These are phyloP conservation scores for Neofusicoccum parvum DNA, from an alignment of 2,329 filamentous ascomycete species.

Conservation along the genomic window DNA sequence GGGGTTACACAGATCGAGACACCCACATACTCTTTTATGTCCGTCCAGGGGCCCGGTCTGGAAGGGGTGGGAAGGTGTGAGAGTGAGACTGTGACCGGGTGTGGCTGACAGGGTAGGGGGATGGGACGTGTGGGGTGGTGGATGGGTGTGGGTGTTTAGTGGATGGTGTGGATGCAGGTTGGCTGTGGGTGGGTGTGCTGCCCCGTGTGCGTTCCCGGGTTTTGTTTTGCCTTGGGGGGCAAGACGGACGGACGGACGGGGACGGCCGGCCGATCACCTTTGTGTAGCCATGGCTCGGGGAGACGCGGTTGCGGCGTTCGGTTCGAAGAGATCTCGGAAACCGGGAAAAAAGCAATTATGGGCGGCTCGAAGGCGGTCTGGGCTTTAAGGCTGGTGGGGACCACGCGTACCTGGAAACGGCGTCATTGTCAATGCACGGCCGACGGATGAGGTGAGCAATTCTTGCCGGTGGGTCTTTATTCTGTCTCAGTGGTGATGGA, in stretches of 20 bases:
- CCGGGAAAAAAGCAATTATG: slow-evolving; percentile 1
- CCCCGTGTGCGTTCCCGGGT: not conserved
- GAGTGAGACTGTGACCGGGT: not conserved
- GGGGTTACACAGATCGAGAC: slow-evolving; percentile 9
- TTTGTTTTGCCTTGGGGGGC: not conserved
- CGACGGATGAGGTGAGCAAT: no score
- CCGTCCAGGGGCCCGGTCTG: not conserved
- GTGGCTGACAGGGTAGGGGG: not conserved
- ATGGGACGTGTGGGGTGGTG: not conserved
- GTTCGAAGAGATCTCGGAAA: not conserved
- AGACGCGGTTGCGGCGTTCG: not conserved
- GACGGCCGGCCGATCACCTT: not conserved
- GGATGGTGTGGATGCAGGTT: not conserved
- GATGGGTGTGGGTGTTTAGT: not conserved
- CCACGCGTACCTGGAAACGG: not conserved
- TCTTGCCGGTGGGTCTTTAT: no score
- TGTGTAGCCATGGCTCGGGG: slow-evolving; percentile 7
- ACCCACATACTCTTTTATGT: not conserved
- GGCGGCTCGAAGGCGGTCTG: not conserved
- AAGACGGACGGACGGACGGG: not conserved
- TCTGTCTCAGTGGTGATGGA: no score
- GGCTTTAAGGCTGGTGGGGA: not conserved
- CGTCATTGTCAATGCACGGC: not conserved
- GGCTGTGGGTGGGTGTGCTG: not conserved
- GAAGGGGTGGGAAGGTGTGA: not conserved